Percentiles rank a stretch among this genome's conserved stretches.
These are phyloP conservation scores for Fraxinus floribunda DNA, from an alignment of 305 asterid species.

Conservation along the genomic window DNA sequence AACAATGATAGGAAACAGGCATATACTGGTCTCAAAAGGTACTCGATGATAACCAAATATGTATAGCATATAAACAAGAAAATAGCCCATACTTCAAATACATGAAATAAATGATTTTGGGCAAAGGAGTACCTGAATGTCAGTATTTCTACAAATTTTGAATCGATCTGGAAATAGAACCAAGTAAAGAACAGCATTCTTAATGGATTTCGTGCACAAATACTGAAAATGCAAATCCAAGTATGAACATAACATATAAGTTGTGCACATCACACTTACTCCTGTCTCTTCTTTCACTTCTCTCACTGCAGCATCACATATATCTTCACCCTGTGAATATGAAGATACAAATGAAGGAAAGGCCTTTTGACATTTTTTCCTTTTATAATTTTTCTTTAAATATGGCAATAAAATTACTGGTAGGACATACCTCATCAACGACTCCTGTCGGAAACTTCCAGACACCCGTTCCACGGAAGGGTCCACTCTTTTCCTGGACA, in stretches of 20 bases:
- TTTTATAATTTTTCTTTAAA: constrained; percentile 6
- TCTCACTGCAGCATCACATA: constrained; percentile 87
- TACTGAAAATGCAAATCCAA: not conserved
- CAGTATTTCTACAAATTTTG: constrained; percentile 71
- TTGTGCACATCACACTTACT: constrained; percentile 40
- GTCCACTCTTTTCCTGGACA: constrained; percentile 89
- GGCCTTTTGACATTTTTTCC: constrained; percentile 9
- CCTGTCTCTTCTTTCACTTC: constrained; percentile 99
- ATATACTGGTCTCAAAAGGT: not conserved
- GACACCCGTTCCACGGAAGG: constrained; percentile 68
- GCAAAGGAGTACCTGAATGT: constrained; percentile 67
- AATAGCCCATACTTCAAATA: not conserved
- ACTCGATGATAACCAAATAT: not conserved
- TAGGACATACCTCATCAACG: constrained; percentile 77
- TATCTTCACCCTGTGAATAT: constrained; percentile 79
- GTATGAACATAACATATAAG: not conserved
- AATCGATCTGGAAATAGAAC: constrained; percentile 54
- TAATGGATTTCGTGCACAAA: not conserved
- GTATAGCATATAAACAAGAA: not conserved
- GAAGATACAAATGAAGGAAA: constrained; percentile 9
- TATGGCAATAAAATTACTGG: constrained; percentile 8
- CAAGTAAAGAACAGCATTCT: constrained; percentile 4
- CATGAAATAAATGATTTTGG: not conserved
- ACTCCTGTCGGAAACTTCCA: constrained; percentile 99
- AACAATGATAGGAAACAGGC: not conserved